These are phyloP conservation scores for Boletus sp. DNA, from an alignment of 768 basidiomycete species.

Conservation along the genomic window DNA sequence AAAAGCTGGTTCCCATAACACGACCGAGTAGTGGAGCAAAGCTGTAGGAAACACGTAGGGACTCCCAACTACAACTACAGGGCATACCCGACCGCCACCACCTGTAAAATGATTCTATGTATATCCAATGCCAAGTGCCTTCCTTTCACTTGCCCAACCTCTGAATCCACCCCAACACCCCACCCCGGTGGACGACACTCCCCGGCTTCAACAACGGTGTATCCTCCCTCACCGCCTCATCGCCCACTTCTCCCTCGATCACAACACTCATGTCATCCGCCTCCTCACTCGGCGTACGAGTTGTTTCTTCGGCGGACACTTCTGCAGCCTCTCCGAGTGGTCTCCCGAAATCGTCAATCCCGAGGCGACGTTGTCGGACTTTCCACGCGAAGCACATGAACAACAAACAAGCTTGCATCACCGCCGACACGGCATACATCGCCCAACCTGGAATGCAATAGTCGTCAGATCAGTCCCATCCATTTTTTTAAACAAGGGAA, in stretches of 20 bases:
- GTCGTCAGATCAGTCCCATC: background rate
- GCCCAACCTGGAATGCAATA: constrained; percentile 57
- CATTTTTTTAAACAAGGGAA: too few species aligned
- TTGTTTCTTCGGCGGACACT: background rate
- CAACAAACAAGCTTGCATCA: constrained; percentile 80
- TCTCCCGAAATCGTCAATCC: constrained; percentile 87
- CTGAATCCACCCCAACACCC: constrained; percentile 24
- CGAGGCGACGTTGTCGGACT: constrained; percentile 64
- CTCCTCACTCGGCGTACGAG: constrained; percentile 2
- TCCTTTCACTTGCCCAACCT: constrained; percentile 12
- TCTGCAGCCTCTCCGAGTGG: constrained; percentile 33
- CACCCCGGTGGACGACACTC: constrained; percentile 17
- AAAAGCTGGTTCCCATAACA: constrained; percentile 4
- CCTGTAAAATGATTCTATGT: background rate
- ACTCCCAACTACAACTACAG: too few species aligned
- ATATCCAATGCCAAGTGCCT: background rate
- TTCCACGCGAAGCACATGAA: constrained; percentile 87
- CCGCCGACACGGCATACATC: constrained; percentile 74
- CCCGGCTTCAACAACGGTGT: constrained; percentile 25
- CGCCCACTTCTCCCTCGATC: constrained; percentile 18
- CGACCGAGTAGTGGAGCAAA: constrained; percentile 1
- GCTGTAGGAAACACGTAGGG: constrained; percentile 7
- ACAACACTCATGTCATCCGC: constrained; percentile 12
- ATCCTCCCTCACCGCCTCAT: constrained; percentile 11
- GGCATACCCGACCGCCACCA: too few species aligned